A percentile compares a stretch with the other conserved stretches of the same genome.
Evolutionary conservation across 768 basidiomycete genomes (phyloP).

Genomic region (Trametes coccinea): DNA sequence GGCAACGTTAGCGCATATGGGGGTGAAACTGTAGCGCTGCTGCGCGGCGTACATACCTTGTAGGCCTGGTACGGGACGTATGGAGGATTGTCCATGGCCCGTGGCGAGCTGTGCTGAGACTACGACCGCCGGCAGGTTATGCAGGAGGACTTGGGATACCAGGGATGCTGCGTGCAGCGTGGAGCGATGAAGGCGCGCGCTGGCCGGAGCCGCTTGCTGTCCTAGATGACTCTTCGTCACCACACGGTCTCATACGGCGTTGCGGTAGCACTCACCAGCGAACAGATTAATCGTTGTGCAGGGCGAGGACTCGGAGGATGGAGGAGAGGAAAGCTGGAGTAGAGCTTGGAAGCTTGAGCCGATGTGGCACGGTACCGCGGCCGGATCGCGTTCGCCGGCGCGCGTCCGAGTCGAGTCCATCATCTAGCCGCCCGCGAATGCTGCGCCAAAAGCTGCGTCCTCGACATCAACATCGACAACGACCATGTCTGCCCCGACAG

Average conservation of each 20-base stretch:
- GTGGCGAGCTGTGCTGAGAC: neutral
- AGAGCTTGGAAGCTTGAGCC: neutral
- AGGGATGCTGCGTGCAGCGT: constrained; percentile 6
- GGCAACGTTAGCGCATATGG: neutral
- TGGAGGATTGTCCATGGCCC: constrained; percentile 30
- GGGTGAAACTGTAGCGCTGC: neutral
- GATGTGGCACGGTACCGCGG: neutral
- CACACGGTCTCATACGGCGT: neutral
- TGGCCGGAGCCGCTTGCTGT: constrained; percentile 14
- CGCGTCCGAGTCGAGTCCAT: neutral
- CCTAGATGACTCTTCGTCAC: constrained; percentile 2
- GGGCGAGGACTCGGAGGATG: no score
- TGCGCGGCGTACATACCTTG: constrained; percentile 34
- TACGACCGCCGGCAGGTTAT: neutral
- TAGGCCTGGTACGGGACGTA: constrained; percentile 54
- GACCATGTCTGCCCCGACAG: constrained; percentile 74
- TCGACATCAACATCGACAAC: constrained; percentile 2
- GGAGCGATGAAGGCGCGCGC: constrained; percentile 17
- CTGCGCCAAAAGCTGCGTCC: neutral
- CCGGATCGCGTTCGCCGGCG: constrained; percentile 5
- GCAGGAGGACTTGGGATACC: neutral
- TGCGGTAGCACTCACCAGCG: no score
- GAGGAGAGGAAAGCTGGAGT: no score
- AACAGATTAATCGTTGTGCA: no score
- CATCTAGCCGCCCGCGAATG: neutral